These are phyloP conservation scores for Alternaria incomplexa DNA, from an alignment of 2,329 filamentous ascomycete genomes.

Conservation along the genomic window DNA sequence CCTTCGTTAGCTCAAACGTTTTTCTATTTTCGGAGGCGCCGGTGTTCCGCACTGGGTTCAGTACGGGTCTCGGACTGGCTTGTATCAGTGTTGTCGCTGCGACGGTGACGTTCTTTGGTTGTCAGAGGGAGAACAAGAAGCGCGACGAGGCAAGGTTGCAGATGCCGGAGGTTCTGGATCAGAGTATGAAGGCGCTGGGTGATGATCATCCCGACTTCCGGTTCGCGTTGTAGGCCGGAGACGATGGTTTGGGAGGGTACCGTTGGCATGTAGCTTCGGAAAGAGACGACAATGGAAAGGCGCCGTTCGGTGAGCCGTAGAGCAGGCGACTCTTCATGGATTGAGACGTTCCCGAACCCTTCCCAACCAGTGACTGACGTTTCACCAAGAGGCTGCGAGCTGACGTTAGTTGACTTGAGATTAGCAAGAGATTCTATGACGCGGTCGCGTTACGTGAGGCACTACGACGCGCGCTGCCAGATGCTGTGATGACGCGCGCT, in stretches of 20 bases:
- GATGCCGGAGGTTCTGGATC: constrained; percentile 28
- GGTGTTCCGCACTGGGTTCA: constrained; percentile 36
- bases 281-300: neutral
- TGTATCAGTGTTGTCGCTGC: constrained; percentile 46
- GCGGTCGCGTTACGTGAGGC: neutral
- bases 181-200: constrained; percentile 50
- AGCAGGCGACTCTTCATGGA: neutral
- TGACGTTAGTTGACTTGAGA: neutral
- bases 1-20: constrained; percentile 58
- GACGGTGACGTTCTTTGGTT: constrained; percentile 52
- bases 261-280: neutral
- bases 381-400: neutral
- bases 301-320: neutral
- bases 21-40: constrained; percentile 36
- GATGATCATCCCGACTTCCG: constrained; percentile 61
- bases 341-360: neutral
- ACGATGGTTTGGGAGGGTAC: neutral
- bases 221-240: constrained; percentile 36
- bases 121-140: constrained; percentile 56
- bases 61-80: constrained; percentile 34
- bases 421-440: neutral
- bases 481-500: neutral
- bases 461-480: neutral
- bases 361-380: neutral
- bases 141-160: constrained; percentile 53